A percentile compares a stretch with the other conserved stretches of the same genome.
Conservation (phyloP, 1,284 basidiomycete species). For the Tausonia pullulans region DNA sequence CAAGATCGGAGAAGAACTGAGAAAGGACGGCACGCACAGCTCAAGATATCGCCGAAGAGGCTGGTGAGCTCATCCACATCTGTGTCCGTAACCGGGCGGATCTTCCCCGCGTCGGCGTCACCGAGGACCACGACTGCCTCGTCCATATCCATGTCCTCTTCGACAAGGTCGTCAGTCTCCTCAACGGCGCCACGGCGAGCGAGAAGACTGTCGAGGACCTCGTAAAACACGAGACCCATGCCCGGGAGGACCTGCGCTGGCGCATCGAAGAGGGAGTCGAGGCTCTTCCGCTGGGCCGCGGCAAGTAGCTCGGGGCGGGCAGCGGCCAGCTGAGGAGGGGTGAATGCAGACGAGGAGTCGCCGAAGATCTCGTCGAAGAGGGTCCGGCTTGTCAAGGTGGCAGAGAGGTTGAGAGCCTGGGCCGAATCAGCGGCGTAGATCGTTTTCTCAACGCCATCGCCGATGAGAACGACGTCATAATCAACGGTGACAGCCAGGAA, state of each 20-base stretch:
- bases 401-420: constrained; percentile 40
- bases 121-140: background rate
- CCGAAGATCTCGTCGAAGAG: constrained; percentile 81
- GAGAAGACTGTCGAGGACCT: constrained; percentile 57
- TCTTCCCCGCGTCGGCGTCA: background rate
- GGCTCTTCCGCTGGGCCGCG: background rate
- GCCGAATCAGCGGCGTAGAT: constrained; percentile 25
- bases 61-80: constrained; percentile 1
- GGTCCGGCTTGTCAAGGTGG: constrained; percentile 41
- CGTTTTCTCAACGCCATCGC: constrained; percentile 39
- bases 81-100: background rate
- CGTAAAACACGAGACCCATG: constrained; percentile 59
- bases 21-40: background rate
- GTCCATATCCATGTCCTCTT: constrained; percentile 1
- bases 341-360: constrained; percentile 23
- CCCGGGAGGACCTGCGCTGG: constrained; percentile 73
- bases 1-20: background rate
- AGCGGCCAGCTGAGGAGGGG: constrained; percentile 1
- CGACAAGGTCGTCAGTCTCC: background rate
- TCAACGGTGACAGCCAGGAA: constrained; percentile 54
- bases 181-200: background rate
- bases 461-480: constrained; percentile 53
- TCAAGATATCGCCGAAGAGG: constrained; percentile 9
- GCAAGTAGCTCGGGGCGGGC: constrained; percentile 9
- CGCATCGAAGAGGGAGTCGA: constrained; percentile 48